These are phyloP conservation scores for Lichtheimia ornata DNA, from an alignment of 371 early-diverging fungal species.

Conservation along the genomic window DNA sequence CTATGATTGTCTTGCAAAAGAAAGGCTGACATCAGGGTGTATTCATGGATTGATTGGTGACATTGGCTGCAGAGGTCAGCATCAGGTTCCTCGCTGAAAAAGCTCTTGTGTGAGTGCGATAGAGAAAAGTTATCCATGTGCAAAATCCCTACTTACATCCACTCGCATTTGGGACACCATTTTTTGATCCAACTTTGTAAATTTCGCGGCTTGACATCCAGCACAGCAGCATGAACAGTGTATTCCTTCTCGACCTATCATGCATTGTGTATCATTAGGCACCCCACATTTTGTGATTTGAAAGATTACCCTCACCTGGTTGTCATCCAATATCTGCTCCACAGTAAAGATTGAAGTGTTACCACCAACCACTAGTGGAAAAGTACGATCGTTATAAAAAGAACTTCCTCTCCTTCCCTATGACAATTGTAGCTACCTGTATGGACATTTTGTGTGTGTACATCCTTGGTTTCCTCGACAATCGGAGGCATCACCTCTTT, in stretches of 20 bases:
- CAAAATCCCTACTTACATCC: constrained; percentile 11
- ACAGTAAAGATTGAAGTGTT: background rate
- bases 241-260: no score
- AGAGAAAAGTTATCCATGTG: background rate
- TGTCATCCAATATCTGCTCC: background rate
- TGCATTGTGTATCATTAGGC: background rate
- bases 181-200: constrained; percentile 12
- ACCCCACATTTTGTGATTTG: background rate
- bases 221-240: constrained; percentile 14
- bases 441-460: no score
- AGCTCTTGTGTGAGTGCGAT: background rate
- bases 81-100: background rate
- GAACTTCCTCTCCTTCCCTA: no score
- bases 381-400: background rate
- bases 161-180: constrained; percentile 16
- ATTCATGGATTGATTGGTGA: background rate
- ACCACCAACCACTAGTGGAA: no score
- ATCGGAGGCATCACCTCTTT: background rate
- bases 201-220: constrained; percentile 14
- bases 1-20: constrained; percentile 16
- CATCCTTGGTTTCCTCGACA: no score
- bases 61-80: constrained; percentile 8
- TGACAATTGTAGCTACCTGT: no score
- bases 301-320: background rate
- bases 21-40: constrained; percentile 9